phyloP scores from a whole-genome alignment of 768 basidiomycete genomes.

The Agaricus blazei region DNA sequence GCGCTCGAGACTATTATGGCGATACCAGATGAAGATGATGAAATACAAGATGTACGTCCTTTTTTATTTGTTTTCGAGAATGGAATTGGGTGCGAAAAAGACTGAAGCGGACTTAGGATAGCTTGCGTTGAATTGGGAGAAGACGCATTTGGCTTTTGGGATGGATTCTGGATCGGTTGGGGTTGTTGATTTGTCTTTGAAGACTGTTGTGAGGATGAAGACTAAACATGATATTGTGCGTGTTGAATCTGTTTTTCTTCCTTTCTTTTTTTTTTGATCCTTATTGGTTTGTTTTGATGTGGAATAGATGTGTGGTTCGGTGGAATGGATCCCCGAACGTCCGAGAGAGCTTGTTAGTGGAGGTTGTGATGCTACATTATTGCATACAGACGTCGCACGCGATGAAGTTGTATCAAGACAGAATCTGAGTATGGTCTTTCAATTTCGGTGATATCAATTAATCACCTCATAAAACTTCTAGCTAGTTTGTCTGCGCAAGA shows the following conservation, averaged over 20 bases:
- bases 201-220: constrained; percentile 51
- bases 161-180: constrained; percentile 69
- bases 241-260: constrained; percentile 9
- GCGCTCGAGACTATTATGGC: constrained; percentile 35
- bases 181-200: constrained; percentile 51
- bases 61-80: too few species aligned
- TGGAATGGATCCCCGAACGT: constrained; percentile 67
- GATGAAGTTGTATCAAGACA: constrained; percentile 52
- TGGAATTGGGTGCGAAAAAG: background rate
- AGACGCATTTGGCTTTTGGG: constrained; percentile 60
- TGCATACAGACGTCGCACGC: constrained; percentile 64
- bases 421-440: constrained; percentile 45
- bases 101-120: constrained; percentile 38
- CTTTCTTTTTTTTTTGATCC: background rate
- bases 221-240: constrained; percentile 58
- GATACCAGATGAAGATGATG: constrained; percentile 45
- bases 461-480: constrained; percentile 10
- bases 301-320: constrained; percentile 63
- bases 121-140: constrained; percentile 57
- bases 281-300: too few species aligned
- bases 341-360: constrained; percentile 71
- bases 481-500: constrained; percentile 31
- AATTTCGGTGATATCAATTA: background rate
- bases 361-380: constrained; percentile 65
- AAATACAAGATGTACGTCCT: constrained; percentile 39